Evolutionary conservation across 208 protist genomes (phyloP).

Genomic region (Trypanosoma cruzi): DNA sequence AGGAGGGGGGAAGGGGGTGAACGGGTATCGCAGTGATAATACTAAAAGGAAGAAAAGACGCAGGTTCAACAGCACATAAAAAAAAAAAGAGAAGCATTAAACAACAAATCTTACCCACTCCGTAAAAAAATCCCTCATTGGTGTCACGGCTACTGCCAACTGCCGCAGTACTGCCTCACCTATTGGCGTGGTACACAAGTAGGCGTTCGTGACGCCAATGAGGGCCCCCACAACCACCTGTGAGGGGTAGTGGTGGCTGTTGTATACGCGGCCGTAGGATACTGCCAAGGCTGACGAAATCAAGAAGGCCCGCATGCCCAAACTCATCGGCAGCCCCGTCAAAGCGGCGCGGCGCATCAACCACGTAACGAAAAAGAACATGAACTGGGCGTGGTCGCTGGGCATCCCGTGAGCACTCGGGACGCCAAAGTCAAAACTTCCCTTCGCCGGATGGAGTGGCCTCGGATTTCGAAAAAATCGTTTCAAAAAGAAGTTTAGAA

Average conservation of each 20-base stretch:
- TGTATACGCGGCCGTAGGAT: conserved; percentile 67
- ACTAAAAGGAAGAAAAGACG: background rate
- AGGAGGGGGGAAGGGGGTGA: background rate
- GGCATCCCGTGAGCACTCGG: conserved; percentile 68
- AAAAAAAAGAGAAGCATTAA: conserved; percentile 1
- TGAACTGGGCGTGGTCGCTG: conserved; percentile 82
- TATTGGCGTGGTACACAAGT: conserved; percentile 31
- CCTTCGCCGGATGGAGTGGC: conserved; percentile 44
- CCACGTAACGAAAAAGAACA: conserved; percentile 68
- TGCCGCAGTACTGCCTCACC: conserved; percentile 35
- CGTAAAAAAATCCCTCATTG: conserved; percentile 62
- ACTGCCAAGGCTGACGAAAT: conserved; percentile 43
- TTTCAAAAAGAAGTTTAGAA: conserved; percentile 58
- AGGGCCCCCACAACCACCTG: conserved; percentile 61
- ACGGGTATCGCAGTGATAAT: background rate
- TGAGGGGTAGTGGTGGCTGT: conserved; percentile 62
- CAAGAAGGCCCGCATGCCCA: conserved; percentile 29
- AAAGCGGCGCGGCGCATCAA: conserved; percentile 27
- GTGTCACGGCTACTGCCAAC: conserved; percentile 33
- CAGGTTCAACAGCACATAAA: background rate
- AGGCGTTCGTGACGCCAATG: conserved; percentile 41
- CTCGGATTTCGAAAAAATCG: conserved; percentile 33
- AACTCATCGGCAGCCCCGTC: background rate
- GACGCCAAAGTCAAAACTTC: background rate
- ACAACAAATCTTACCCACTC: conserved; percentile 39